These are phyloP conservation scores for Leccinellum luteum DNA, from an alignment of 768 basidiomycete genomes.

Conservation along the genomic window DNA sequence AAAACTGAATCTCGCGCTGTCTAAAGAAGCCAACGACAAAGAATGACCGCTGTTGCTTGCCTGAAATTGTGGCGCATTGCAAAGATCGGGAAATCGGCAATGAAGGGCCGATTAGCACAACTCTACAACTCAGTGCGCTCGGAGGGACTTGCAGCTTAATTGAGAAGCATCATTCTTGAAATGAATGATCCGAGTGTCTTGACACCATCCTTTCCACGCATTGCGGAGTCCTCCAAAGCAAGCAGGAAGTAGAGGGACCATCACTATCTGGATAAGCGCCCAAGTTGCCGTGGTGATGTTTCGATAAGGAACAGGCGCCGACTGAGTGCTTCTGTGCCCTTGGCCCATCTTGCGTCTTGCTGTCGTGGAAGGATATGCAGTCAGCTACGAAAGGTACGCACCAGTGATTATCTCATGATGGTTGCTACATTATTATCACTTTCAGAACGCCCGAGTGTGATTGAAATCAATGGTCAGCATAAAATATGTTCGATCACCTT, in stretches of 20 bases:
- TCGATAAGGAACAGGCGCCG: not conserved
- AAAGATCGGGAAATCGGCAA: not conserved
- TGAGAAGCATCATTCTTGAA: no score
- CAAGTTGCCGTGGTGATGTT: not conserved
- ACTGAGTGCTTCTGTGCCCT: not conserved
- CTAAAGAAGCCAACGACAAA: no score
- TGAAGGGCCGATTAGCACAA: no score
- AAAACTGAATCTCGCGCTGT: not conserved
- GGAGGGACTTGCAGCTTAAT: no score
- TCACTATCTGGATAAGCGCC: no score
- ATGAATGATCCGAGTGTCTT: no score
- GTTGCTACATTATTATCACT: not conserved
- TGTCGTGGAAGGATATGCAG: not conserved
- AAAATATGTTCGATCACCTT: not conserved
- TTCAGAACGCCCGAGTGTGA: not conserved
- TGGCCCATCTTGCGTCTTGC: not conserved
- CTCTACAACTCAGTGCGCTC: not conserved
- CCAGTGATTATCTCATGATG: not conserved
- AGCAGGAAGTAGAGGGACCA: no score
- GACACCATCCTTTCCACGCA: no score
- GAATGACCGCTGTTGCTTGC: no score
- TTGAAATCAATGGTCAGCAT: not conserved
- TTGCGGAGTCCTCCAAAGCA: no score
- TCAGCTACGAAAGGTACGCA: not conserved
- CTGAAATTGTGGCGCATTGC: not conserved